A percentile compares a stretch with the other conserved stretches of the same genome.
phyloP scores from a whole-genome alignment of 2,329 filamentous ascomycete genomes.

The Dichotomopilus funicola region DNA sequence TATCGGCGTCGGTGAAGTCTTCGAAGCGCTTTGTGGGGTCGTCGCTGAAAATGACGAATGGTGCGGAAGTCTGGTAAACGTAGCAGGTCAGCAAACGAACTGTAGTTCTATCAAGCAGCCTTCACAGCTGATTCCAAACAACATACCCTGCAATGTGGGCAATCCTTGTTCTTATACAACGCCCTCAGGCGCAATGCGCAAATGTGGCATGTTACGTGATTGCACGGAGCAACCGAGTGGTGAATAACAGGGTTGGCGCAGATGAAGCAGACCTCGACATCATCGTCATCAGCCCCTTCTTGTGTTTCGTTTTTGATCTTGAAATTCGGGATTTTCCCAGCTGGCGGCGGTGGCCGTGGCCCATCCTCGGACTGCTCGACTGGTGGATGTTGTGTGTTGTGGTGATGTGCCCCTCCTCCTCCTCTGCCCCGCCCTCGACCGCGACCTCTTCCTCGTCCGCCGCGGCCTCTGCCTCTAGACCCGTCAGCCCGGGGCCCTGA shows the following conservation, averaged over 20 bases:
- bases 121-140: not conserved
- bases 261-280: slow-evolving; percentile 91
- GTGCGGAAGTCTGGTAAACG: slow-evolving; percentile 48
- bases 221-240: slow-evolving; percentile 85
- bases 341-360: slow-evolving; percentile 12
- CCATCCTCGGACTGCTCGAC: slow-evolving; percentile 6
- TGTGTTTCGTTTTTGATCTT: slow-evolving; percentile 21
- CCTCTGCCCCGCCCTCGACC: slow-evolving; percentile 30
- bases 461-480: slow-evolving; percentile 31
- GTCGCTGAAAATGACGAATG: slow-evolving; percentile 88
- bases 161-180: slow-evolving; percentile 92
- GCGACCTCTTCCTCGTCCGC: slow-evolving; percentile 1
- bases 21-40: slow-evolving; percentile 74
- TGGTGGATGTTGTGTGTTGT: slow-evolving; percentile 11
- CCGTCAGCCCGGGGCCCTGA: slow-evolving; percentile 27
- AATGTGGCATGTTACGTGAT: slow-evolving; percentile 94
- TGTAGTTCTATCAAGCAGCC: not conserved
- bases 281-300: slow-evolving; percentile 45
- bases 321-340: slow-evolving; percentile 25
- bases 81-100: not conserved
- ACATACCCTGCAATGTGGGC: slow-evolving; percentile 86
- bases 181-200: slow-evolving; percentile 87
- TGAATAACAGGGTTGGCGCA: slow-evolving; percentile 88
- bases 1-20: slow-evolving; percentile 68
- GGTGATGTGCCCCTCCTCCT: slow-evolving; percentile 27